Percentiles rank a stretch among this genome's conserved stretches.
These are phyloP conservation scores for Penicillium manginii DNA, from an alignment of 495 filamentous ascomycete genomes.

Conservation along the genomic window DNA sequence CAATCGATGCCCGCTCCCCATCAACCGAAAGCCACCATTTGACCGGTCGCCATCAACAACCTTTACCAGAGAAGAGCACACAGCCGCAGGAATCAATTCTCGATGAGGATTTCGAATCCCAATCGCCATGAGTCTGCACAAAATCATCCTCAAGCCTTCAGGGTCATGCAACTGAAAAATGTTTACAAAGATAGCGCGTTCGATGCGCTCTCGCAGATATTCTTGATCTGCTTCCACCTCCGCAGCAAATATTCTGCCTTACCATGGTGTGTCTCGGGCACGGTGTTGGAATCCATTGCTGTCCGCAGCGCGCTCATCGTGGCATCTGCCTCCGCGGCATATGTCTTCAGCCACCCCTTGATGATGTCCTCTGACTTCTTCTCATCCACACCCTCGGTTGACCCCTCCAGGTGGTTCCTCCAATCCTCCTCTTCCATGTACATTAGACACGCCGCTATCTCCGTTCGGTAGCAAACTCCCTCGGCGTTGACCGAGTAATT, in stretches of 20 bases:
- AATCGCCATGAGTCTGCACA: not conserved
- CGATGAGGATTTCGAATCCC: not conserved
- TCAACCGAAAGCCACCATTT: not conserved
- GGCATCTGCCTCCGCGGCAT: slow-evolving; percentile 40
- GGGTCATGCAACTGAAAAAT: not conserved
- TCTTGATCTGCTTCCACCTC: slow-evolving; percentile 57
- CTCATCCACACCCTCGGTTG: slow-evolving; percentile 36
- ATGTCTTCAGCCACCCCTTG: slow-evolving; percentile 42
- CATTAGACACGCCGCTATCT: slow-evolving; percentile 64
- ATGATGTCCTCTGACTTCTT: slow-evolving; percentile 40
- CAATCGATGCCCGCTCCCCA: slow-evolving; percentile 29
- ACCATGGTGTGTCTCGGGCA: slow-evolving; percentile 22
- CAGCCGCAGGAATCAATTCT: too few species aligned
- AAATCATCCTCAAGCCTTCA: not conserved
- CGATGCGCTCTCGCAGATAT: slow-evolving; percentile 40
- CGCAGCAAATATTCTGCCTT: slow-evolving; percentile 44
- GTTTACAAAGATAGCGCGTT: slow-evolving; percentile 26
- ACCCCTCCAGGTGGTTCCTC: slow-evolving; percentile 50
- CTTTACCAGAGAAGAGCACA: not conserved
- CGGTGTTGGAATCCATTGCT: slow-evolving; percentile 30
- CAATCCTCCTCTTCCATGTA: slow-evolving; percentile 51
- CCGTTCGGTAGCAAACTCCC: slow-evolving; percentile 71
- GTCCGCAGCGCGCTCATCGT: slow-evolving; percentile 37
- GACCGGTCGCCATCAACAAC: not conserved
- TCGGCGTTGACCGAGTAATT: slow-evolving; percentile 65